Evolutionary conservation across 208 protist genomes (phyloP).

Genomic region (Angomonas deanei): DNA sequence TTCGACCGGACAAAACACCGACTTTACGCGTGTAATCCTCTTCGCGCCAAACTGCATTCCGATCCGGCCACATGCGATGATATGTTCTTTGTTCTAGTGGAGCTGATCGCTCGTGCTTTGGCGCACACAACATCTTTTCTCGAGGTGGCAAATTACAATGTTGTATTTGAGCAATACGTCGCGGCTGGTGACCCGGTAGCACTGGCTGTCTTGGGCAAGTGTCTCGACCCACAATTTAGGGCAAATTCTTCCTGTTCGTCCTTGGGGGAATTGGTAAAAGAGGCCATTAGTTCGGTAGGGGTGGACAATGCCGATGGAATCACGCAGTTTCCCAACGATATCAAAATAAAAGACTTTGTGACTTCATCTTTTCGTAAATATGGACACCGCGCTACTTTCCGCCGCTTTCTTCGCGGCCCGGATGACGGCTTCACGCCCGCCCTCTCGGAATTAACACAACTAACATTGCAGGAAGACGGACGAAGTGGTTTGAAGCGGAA

Average conservation of each 20-base stretch:
- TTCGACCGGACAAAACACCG: constrained; percentile 29
- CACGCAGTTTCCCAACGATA: constrained; percentile 39
- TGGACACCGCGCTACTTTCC: constrained; percentile 47
- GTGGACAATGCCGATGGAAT: constrained; percentile 66
- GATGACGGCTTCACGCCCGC: constrained; percentile 81
- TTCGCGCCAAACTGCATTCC: constrained; percentile 44
- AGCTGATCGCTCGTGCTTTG: constrained; percentile 59
- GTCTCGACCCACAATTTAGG: constrained; percentile 84
- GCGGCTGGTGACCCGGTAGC: constrained; percentile 72
- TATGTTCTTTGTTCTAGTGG: constrained; percentile 68
- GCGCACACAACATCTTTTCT: constrained; percentile 74
- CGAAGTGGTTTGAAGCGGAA: constrained; percentile 85
- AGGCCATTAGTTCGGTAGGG: constrained; percentile 41
- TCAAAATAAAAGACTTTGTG: constrained; percentile 47
- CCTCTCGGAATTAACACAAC: constrained; percentile 62
- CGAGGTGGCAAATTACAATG: constrained; percentile 79
- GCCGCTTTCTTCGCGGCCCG: constrained; percentile 72
- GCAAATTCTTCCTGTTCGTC: constrained; percentile 32
- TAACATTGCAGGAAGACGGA: constrained; percentile 79
- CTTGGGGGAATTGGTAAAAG: constrained; percentile 17
- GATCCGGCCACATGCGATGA: constrained; percentile 49
- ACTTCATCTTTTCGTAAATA: constrained; percentile 59
- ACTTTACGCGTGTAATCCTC: constrained; percentile 82
- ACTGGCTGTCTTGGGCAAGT: constrained; percentile 74
- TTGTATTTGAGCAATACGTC: constrained; percentile 76